Evolutionary conservation across 1,284 basidiomycete genomes (phyloP).

Genomic region (Phellopilus nigrolimitatus): DNA sequence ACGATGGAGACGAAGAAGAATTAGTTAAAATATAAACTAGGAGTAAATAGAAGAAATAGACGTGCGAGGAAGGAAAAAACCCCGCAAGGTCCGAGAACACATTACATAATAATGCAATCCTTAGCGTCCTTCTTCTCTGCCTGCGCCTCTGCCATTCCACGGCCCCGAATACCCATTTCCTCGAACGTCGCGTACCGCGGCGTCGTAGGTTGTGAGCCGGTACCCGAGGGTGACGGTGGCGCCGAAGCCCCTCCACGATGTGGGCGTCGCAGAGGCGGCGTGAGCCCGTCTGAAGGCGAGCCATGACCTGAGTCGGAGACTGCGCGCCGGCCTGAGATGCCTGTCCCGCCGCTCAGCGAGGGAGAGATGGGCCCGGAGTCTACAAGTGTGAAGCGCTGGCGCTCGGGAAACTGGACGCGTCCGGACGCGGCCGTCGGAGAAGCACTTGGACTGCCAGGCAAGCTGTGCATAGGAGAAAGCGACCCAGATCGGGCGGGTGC

Average conservation of each 20-base stretch:
- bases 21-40: too few species aligned
- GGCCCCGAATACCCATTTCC: constrained; percentile 14
- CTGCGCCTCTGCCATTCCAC: constrained; percentile 6
- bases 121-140: constrained; percentile 14
- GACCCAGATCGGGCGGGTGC: neutral
- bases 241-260: neutral
- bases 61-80: too few species aligned
- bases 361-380: constrained; percentile 7
- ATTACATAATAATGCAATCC: constrained; percentile 12
- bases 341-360: neutral
- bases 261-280: constrained; percentile 4
- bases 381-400: constrained; percentile 4
- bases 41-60: too few species aligned
- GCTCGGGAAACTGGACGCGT: constrained; percentile 8
- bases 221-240: neutral
- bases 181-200: constrained; percentile 13
- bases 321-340: neutral
- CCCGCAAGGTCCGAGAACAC: too few species aligned
- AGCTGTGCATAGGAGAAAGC: neutral
- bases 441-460: neutral
- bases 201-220: neutral
- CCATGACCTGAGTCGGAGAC: constrained; percentile 4
- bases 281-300: constrained; percentile 4
- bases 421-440: too few species aligned
- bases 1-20: too few species aligned